Evolutionary conservation across 768 basidiomycete genomes (phyloP), one percentile per base, ranked within the genome.

Genomic region (Naganishia antarctica): DNA sequence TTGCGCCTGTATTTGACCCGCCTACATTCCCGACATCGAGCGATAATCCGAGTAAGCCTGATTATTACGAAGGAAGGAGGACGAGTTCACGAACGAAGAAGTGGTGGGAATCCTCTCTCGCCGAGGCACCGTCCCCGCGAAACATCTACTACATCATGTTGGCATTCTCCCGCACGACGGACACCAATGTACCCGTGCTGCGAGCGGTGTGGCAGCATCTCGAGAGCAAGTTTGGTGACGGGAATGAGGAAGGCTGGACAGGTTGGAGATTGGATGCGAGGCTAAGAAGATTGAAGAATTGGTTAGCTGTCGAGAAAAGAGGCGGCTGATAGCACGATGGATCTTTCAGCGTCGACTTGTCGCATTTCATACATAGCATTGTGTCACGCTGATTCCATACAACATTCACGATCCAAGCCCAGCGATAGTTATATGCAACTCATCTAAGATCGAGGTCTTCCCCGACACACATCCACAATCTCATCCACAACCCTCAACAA

Each of bases 231-330:
- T 76, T 75, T 68, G 70, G 70, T 8, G 58, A 62, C 26, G 66
- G 63, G n/a, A 70, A 69, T 60, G 60, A 60, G 59, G 68, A 69
- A 40, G 71, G 70, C 15, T 74, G 75, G 74, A 45, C 37, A 0
- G 70, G 69, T 6, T 74, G 71, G 71, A 71, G 60, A 47, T 41
- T 60, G 45, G 74, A 75, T 66, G 63, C 63, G 29, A 67, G 74
- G 58, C 62, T 75, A 41, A 64, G 49, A 44, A 63, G 70, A 64
- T 26, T 73, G 12, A 67, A 51, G 46, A 50, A 44, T 26, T 59
- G 61, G 26, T 51, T 70, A n/a, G 34, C 34, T 15, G 34, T 37
- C 34, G 34, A 37, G 8, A 37, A 37, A 15, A 7, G 34, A 37
- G 15, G 34, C 15, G 15, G 34, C n/a, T n/a, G n/a, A n/a, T n/a